phyloP scores from a whole-genome alignment of 2,329 filamentous ascomycete species.

The Pleomassaria siparia region DNA sequence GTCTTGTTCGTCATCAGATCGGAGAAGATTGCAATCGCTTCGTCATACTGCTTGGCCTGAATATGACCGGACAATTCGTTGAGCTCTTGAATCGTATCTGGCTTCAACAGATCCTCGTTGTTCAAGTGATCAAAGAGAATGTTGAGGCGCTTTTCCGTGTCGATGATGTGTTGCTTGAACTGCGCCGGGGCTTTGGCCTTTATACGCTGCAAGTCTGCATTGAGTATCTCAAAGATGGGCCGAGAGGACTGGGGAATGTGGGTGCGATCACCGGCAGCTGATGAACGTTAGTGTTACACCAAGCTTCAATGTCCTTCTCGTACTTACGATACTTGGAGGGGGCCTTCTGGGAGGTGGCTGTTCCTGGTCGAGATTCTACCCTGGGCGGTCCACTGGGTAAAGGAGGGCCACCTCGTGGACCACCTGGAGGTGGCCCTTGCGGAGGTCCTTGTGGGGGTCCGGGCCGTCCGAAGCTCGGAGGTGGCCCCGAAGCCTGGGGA shows the following conservation, averaged over 20 bases:
- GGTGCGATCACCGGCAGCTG: slow-evolving; percentile 76
- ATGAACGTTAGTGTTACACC: background rate
- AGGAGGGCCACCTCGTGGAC: slow-evolving; percentile 45
- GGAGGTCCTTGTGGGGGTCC: slow-evolving; percentile 45
- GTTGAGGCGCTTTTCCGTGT: slow-evolving; percentile 89
- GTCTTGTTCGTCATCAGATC: slow-evolving; percentile 52
- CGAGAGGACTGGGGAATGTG: slow-evolving; percentile 80
- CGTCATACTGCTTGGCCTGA: slow-evolving; percentile 47
- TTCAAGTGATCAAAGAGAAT: slow-evolving; percentile 97
- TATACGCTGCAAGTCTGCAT: slow-evolving; percentile 83
- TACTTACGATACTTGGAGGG: slow-evolving; percentile 68
- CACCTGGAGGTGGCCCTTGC: slow-evolving; percentile 40
- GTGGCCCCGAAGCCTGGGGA: slow-evolving; percentile 46
- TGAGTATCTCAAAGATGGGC: slow-evolving; percentile 78
- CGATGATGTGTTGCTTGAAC: slow-evolving; percentile 85
- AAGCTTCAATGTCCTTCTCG: slow-evolving; percentile 4
- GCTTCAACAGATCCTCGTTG: slow-evolving; percentile 85
- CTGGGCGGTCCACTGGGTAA: slow-evolving; percentile 41
- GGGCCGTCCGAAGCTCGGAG: slow-evolving; percentile 51
- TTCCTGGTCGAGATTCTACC: slow-evolving; percentile 47
- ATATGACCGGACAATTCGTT: slow-evolving; percentile 54
- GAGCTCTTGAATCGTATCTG: slow-evolving; percentile 72
- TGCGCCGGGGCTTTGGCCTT: slow-evolving; percentile 81
- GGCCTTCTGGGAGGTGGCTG: slow-evolving; percentile 53
- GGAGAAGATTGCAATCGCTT: slow-evolving; percentile 47